Percentiles rank a stretch among this genome's conserved stretches.
phyloP scores from a whole-genome alignment of 2,329 filamentous ascomycete species.

The Trichoderma brevicompactum region DNA sequence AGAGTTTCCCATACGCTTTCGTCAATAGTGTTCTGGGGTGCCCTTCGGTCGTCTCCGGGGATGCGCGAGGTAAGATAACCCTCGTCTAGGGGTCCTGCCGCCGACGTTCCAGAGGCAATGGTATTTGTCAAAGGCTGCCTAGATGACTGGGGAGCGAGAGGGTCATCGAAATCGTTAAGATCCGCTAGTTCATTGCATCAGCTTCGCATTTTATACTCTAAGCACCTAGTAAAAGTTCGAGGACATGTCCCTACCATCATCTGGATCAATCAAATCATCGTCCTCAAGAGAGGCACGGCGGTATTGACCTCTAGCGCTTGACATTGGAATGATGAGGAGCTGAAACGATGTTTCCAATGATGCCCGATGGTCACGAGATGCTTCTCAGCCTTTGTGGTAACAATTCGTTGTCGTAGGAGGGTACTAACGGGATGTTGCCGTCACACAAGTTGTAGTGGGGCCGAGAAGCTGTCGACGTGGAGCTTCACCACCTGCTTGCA shows the following conservation, averaged over 20 bases:
- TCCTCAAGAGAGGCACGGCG: constrained; percentile 65
- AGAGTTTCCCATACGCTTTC: constrained; percentile 98
- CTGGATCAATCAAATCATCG: constrained; percentile 77
- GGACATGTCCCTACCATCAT: constrained; percentile 63
- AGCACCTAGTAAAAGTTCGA: not conserved
- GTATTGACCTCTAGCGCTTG: constrained; percentile 60
- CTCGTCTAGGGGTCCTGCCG: constrained; percentile 65
- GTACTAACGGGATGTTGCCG: constrained; percentile 2
- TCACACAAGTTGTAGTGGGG: constrained; percentile 15
- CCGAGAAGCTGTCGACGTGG: constrained; percentile 25
- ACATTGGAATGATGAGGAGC: constrained; percentile 43
- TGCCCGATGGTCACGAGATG: not conserved
- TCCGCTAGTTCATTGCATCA: constrained; percentile 61
- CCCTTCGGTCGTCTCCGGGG: constrained; percentile 87
- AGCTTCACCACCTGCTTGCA: not conserved
- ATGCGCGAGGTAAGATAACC: constrained; percentile 87
- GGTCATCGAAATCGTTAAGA: constrained; percentile 92
- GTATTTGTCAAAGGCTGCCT: constrained; percentile 82
- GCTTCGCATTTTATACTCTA: not conserved
- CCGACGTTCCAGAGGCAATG: constrained; percentile 68
- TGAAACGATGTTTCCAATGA: not conserved
- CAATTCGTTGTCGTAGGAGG: not conserved
- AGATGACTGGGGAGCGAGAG: constrained; percentile 69
- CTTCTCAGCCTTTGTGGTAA: not conserved
- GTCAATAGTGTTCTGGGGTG: constrained; percentile 91